Evolutionary conservation across 805 yeast species (phyloP).

Genomic region (Saturnispora mendoncae): DNA sequence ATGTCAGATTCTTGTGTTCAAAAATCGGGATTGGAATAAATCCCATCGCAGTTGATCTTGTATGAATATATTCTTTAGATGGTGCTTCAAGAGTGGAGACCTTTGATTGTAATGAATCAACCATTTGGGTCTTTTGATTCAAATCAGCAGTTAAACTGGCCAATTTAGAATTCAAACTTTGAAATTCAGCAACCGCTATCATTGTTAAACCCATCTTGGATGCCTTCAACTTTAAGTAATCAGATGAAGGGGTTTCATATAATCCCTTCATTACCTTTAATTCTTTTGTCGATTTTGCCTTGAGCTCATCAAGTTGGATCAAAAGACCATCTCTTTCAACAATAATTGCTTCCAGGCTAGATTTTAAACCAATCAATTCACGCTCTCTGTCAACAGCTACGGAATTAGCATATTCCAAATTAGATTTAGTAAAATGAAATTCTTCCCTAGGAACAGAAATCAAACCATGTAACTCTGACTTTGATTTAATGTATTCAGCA

Average conservation of each 20-base stretch:
- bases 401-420: neutral
- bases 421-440: neutral
- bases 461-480: slow-evolving; percentile 12
- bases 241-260: slow-evolving; percentile 12
- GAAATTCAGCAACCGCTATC: slow-evolving; percentile 2
- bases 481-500: slow-evolving; percentile 14
- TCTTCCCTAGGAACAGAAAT: slow-evolving; percentile 15
- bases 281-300: slow-evolving; percentile 1
- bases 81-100: slow-evolving; percentile 17
- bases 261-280: slow-evolving; percentile 5
- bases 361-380: neutral
- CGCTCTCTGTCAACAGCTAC: neutral
- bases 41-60: slow-evolving; percentile 15
- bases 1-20: slow-evolving; percentile 11
- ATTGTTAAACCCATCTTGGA: slow-evolving; percentile 1
- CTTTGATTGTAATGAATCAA: slow-evolving; percentile 6
- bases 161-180: neutral
- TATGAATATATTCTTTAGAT: slow-evolving; percentile 21
- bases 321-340: neutral
- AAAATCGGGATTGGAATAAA: slow-evolving; percentile 17
- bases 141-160: neutral
- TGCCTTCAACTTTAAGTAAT: slow-evolving; percentile 9
- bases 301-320: neutral
- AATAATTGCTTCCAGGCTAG: neutral
- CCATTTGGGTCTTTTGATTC: slow-evolving; percentile 6